phyloP scores from a whole-genome alignment of 495 filamentous ascomycete genomes.

The Penicillium tannophilum region DNA sequence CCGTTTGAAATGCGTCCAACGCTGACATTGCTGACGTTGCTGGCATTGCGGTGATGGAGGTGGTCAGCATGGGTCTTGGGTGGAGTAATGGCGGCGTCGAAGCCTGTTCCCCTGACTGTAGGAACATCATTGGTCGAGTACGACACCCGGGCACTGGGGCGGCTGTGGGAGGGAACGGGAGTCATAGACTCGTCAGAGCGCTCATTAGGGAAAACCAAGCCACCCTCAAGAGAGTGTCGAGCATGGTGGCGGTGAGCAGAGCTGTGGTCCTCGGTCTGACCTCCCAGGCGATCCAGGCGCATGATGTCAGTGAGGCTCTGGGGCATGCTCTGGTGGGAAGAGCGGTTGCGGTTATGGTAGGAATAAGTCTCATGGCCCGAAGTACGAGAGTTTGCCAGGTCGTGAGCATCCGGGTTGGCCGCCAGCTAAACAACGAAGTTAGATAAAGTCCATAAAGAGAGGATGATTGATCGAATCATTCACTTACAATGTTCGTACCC shows the following conservation, averaged over 20 bases:
- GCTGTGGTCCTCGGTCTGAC: constrained; percentile 25
- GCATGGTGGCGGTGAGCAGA: constrained; percentile 34
- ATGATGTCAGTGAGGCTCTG: constrained; percentile 54
- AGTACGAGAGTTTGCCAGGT: constrained; percentile 73
- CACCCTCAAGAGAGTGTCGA: constrained; percentile 61
- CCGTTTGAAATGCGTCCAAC: constrained; percentile 74
- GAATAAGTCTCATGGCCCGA: constrained; percentile 68
- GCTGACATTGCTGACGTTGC: constrained; percentile 37
- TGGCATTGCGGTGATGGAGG: constrained; percentile 76
- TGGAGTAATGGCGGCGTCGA: constrained; percentile 54
- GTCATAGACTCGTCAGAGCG: constrained; percentile 29
- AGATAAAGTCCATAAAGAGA: constrained; percentile 6
- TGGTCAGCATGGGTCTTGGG: constrained; percentile 70
- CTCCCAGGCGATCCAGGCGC: constrained; percentile 36
- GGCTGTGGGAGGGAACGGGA: constrained; percentile 27
- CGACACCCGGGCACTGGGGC: constrained; percentile 61
- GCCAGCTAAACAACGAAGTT: constrained; percentile 61
- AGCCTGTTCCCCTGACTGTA: constrained; percentile 69
- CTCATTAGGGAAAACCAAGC: constrained; percentile 36
- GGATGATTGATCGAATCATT: not conserved
- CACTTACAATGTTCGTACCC: constrained; percentile 68
- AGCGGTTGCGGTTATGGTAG: constrained; percentile 71
- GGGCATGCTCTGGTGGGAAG: constrained; percentile 78
- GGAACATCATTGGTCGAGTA: constrained; percentile 90
- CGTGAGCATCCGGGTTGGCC: constrained; percentile 77